phyloP scores from a whole-genome alignment of 345 rosid species.

The Geranium rotundifolium region DNA sequence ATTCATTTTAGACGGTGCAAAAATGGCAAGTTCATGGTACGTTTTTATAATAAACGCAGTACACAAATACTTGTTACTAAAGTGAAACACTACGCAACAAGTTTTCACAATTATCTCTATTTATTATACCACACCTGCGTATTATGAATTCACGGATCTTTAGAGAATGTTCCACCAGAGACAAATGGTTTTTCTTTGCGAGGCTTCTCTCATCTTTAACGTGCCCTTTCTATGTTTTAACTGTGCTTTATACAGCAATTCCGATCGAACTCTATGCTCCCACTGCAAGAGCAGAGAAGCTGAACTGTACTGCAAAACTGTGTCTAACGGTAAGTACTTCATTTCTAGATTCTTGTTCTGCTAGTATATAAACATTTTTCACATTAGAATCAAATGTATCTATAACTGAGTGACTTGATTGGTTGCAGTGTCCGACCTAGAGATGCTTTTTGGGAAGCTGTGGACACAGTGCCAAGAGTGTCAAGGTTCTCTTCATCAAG shows the following conservation, averaged over 20 bases:
- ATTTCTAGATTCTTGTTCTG: constrained; percentile 4
- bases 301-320: constrained; percentile 77
- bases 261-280: constrained; percentile 58
- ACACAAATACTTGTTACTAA: too few relatives aligned
- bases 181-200: too few relatives aligned
- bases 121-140: too few relatives aligned
- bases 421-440: constrained; percentile 67
- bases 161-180: too few relatives aligned
- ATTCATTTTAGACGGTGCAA: too few relatives aligned
- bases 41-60: too few relatives aligned
- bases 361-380: neutral
- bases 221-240: too few relatives aligned
- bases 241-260: constrained; percentile 26
- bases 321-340: constrained; percentile 54
- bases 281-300: constrained; percentile 96
- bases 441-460: constrained; percentile 69
- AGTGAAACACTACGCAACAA: too few relatives aligned
- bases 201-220: too few relatives aligned
- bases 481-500: constrained; percentile 98
- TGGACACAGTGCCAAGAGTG: constrained; percentile 99
- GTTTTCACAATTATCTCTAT: too few relatives aligned
- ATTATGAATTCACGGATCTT: too few relatives aligned
- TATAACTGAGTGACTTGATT: constrained; percentile 5
- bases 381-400: neutral
- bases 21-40: too few relatives aligned